Evolutionary conservation across 345 rosid species (phyloP), one percentile per base, ranked within the genome.

Genomic region (Linum trigynum): DNA sequence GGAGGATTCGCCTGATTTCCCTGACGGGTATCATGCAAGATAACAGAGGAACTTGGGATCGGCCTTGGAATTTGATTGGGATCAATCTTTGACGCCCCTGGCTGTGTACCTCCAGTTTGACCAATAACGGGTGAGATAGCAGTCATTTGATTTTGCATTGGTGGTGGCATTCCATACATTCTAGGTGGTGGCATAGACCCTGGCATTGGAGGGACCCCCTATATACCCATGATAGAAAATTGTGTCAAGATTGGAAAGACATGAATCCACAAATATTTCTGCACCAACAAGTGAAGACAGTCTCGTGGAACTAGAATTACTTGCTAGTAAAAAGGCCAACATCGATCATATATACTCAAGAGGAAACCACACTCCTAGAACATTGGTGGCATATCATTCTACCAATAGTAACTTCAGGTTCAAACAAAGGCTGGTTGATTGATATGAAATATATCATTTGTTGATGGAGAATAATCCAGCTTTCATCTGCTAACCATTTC

Each of bases 1-100:
- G 97, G 96, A 56, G 82, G 86, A 71, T 83, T 94, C 68, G 96
- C 92, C 74, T 86, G 96, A 83, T 88, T 87, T 64, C 82, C 82
- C 41, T 78, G 88, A 68, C 97, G 90, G 71, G 97, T 94, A 75
- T 94, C 96, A 78, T 85, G 86, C 59, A 88, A 63, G 36, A 69
- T 59, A 51, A 83, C 81, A 50, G 88, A 69, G 65, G 96, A 80
- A 79, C 83, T 72, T 63, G 97, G 92, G 60, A 90, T 73, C 10
- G 97, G 99, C 77, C 99, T 80, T 38, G 99, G 99, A 74, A 94
- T 90, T 81, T 94, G 97, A 79, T 82, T 86, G 64, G 92, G 96
- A 78, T 94, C 99, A 48, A 94, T 94, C 81, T 83, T 88, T 55
- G 98, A 87, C 53, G 89, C 59, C 57, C 86, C 87, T 43, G 89